Percentiles rank a stretch among this genome's conserved stretches.
Conservation (phyloP, 2,329 filamentous ascomycete species). For the Cordyceps tenuipes region DNA sequence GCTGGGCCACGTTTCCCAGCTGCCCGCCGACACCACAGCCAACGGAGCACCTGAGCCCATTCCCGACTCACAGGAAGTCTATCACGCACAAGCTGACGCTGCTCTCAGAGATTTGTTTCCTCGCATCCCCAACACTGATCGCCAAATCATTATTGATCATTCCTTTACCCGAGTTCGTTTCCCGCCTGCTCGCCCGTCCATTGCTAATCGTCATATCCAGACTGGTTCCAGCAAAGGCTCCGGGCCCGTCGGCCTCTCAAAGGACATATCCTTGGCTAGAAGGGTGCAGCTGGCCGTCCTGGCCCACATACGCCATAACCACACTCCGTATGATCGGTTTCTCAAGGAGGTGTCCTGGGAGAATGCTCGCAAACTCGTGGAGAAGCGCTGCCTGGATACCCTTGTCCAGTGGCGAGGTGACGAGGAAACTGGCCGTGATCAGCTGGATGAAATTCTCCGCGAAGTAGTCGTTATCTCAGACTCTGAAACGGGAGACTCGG, state of each 20-base stretch:
- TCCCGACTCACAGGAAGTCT: conserved; percentile 49
- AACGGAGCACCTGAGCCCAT: conserved; percentile 46
- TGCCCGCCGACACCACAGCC: conserved; percentile 13
- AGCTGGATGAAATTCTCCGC: conserved; percentile 57
- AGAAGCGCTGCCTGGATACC: conserved; percentile 52
- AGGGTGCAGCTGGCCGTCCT: conserved; percentile 58
- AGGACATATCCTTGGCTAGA: conserved; percentile 48
- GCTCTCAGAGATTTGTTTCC: conserved; percentile 57
- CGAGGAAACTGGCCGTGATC: conserved; percentile 59
- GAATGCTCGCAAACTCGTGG: conserved; percentile 53
- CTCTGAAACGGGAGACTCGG: conserved; percentile 39
- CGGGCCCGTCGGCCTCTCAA: conserved; percentile 49
- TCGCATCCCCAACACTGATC: conserved; percentile 56
- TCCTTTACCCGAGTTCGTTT: conserved; percentile 52
- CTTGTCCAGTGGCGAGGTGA: conserved; percentile 66
- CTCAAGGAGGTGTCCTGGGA: conserved; percentile 49
- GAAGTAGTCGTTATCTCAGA: conserved; percentile 62
- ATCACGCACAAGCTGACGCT: conserved; percentile 53
- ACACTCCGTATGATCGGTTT: conserved; percentile 56
- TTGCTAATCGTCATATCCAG: conserved; percentile 24
- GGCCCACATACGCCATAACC: conserved; percentile 58
- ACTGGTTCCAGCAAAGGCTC: conserved; percentile 43
- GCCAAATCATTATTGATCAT: conserved; percentile 52
- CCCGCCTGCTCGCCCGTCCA: neutral
- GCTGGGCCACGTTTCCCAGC: conserved; percentile 20